phyloP scores from a whole-genome alignment of 192 early-diverging fungal genomes.

The Coemansia sp. region DNA sequence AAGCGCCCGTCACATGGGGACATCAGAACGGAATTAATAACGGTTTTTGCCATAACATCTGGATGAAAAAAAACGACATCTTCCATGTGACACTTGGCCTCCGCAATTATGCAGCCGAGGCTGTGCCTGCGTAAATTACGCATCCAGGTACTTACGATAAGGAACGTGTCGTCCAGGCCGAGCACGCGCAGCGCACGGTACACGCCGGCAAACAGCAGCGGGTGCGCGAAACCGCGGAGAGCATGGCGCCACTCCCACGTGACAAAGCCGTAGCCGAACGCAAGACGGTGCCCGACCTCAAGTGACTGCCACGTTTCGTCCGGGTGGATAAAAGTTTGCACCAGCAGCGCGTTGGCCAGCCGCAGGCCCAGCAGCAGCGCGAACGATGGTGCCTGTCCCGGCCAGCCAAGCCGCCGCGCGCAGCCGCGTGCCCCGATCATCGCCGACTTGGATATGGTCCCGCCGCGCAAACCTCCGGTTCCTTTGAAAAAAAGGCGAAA shows the following conservation, averaged over 20 bases:
- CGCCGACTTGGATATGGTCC: too few species aligned
- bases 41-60: too few species aligned
- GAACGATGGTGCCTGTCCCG: background rate
- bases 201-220: slow-evolving; percentile 72
- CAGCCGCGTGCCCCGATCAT: background rate
- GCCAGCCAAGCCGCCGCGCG: too few species aligned
- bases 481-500: background rate
- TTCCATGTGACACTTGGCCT: too few species aligned
- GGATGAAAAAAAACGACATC: too few species aligned
- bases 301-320: slow-evolving; percentile 98
- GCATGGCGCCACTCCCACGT: slow-evolving; percentile 92
- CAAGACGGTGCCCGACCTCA: slow-evolving; percentile 82
- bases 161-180: slow-evolving; percentile 57
- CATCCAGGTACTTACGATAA: slow-evolving; percentile 55
- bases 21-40: too few species aligned
- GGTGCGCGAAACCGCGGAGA: slow-evolving; percentile 80
- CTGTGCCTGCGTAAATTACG: background rate
- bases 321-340: slow-evolving; percentile 70
- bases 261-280: slow-evolving; percentile 85
- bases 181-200: slow-evolving; percentile 63
- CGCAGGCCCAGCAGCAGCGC: slow-evolving; percentile 19
- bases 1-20: background rate
- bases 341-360: slow-evolving; percentile 25
- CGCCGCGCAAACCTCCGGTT: too few species aligned
- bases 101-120: too few species aligned